Conservation (phyloP, 2,329 filamentous ascomycete genomes). For the Colletotrichum sublineola region DNA sequence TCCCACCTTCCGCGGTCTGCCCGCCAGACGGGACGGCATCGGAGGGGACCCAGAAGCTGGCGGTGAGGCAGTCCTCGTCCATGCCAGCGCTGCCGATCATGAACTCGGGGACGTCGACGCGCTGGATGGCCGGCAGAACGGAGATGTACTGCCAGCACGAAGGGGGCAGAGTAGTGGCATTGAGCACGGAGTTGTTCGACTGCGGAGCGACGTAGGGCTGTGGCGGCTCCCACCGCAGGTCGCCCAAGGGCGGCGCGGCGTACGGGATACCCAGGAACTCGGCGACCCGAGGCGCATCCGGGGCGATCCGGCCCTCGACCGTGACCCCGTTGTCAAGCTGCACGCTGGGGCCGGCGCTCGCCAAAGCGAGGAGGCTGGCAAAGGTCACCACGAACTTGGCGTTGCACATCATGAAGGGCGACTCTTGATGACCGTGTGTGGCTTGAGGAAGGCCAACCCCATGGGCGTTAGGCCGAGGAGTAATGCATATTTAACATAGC, state of each 20-base stretch:
- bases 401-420: conserved; percentile 30
- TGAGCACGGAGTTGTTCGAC: conserved; percentile 26
- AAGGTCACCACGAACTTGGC: conserved; percentile 31
- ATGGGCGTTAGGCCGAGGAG: not conserved
- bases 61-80: conserved; percentile 73
- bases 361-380: conserved; percentile 29
- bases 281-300: conserved; percentile 30
- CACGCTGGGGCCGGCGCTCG: conserved; percentile 35
- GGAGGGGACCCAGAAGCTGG: conserved; percentile 59
- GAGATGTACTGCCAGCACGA: conserved; percentile 41
- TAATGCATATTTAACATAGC: not conserved
- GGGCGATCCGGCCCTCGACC: conserved; percentile 33
- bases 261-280: conserved; percentile 62
- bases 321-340: conserved; percentile 31
- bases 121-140: conserved; percentile 36
- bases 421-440: conserved; percentile 12
- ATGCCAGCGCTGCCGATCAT: conserved; percentile 39
- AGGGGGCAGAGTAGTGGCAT: conserved; percentile 29
- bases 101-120: conserved; percentile 39
- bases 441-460: not conserved
- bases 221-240: conserved; percentile 60
- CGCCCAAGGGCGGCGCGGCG: conserved; percentile 66
- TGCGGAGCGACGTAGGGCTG: conserved; percentile 43
- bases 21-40: conserved; percentile 19
- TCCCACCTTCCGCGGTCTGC: not conserved